Evolutionary conservation across 2,329 filamentous ascomycete species (phyloP).

Genomic region (Diplodia seriata): DNA sequence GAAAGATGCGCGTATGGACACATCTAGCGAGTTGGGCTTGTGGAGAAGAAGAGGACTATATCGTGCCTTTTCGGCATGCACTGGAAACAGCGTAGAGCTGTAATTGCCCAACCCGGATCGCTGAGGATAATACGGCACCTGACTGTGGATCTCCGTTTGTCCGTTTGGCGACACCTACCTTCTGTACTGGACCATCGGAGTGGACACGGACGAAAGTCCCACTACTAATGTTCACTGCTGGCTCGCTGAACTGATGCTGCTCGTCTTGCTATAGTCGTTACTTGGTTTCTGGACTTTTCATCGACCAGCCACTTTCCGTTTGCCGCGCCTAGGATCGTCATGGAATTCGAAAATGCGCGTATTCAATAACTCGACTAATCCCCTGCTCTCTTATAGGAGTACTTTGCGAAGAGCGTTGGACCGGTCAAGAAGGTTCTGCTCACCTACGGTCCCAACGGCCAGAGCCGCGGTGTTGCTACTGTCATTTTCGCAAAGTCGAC

Average conservation of each 20-base stretch:
- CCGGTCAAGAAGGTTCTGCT: conserved; percentile 90
- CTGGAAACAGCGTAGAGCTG: background rate
- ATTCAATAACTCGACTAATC: conserved; percentile 65
- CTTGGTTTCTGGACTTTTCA: conserved; percentile 33
- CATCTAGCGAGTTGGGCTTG: background rate
- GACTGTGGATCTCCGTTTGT: background rate
- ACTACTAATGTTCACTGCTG: conserved; percentile 62
- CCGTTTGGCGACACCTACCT: background rate
- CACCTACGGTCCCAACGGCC: conserved; percentile 89
- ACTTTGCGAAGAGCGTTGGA: conserved; percentile 87
- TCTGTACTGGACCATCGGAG: background rate
- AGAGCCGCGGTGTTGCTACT: conserved; percentile 90
- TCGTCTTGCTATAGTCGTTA: conserved; percentile 23
- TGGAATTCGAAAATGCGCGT: conserved; percentile 14
- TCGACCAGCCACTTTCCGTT: conserved; percentile 38
- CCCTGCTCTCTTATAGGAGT: conserved; percentile 79
- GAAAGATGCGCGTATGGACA: background rate
- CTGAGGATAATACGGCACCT: conserved; percentile 20
- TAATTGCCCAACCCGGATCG: conserved; percentile 5
- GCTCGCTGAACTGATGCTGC: conserved; percentile 62
- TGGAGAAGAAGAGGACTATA: background rate
- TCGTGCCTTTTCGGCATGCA: background rate
- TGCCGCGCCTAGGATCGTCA: conserved; percentile 34
- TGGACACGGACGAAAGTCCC: background rate
- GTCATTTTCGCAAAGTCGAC: conserved; percentile 84